phyloP scores from a whole-genome alignment of 106 monocot species.

The Dactylorhiza incarnata region DNA sequence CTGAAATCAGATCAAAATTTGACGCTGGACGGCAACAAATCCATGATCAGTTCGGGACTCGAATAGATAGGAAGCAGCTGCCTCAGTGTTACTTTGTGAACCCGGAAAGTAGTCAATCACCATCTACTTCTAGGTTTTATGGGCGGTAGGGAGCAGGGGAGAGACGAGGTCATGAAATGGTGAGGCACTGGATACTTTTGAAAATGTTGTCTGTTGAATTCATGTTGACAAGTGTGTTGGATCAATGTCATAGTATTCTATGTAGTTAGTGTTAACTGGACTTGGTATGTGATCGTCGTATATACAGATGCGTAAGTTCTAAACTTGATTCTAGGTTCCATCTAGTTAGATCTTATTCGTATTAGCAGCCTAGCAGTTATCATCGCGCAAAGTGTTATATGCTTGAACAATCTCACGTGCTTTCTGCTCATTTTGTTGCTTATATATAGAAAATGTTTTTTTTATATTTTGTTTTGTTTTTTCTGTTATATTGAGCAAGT shows the following conservation, averaged over 20 bases:
- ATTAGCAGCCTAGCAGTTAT: too few relatives aligned
- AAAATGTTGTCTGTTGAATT: background rate
- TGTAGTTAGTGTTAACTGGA: too few relatives aligned
- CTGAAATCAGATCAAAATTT: conserved; percentile 13
- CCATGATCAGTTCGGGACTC: background rate
- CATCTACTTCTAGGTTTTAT: background rate
- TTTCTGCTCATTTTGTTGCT: too few relatives aligned
- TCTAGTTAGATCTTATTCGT: too few relatives aligned
- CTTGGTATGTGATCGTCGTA: too few relatives aligned
- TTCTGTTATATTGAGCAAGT: too few relatives aligned
- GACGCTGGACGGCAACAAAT: background rate
- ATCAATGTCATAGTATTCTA: background rate
- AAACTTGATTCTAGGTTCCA: too few relatives aligned
- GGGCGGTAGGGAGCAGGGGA: background rate
- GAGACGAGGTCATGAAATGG: background rate
- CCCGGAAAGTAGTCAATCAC: background rate
- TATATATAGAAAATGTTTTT: too few relatives aligned
- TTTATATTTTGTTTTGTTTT: too few relatives aligned
- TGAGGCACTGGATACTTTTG: background rate
- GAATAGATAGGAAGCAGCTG: background rate
- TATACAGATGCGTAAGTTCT: too few relatives aligned
- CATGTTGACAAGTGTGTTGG: background rate
- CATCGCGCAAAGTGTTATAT: too few relatives aligned
- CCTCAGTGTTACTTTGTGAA: background rate
- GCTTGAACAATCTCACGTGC: too few relatives aligned